Evolutionary conservation across 179 eudicot species (phyloP), one percentile per base, ranked within the genome.

Genomic region (Vitellaria paradoxa): DNA sequence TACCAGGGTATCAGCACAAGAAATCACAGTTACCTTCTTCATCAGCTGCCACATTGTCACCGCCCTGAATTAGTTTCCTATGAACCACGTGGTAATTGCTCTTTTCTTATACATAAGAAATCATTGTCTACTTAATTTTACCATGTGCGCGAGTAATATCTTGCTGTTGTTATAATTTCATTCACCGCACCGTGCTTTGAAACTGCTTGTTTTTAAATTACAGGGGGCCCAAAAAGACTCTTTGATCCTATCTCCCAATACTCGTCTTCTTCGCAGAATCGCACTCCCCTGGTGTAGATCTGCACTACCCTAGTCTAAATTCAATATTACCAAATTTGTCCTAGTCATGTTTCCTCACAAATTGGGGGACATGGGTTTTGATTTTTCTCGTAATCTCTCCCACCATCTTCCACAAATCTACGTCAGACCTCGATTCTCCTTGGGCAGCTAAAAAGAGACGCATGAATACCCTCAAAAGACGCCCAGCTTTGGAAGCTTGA

Each of bases 401-500:
- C 70, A 18, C 86, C 75, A 76, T 86, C 71, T n/a, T 84, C 82
- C 55, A 49, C 17, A 4, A 81, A 68, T 84, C 91, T 0, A 60
- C 46, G 65, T 74, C 83, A 15, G 68, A 75, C 56, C 76, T 82
- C 30, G 88, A 89, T 78, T 63, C 79, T 68, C 76, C 50, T 71
- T 73, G 77, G 79, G 76, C 79, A 45, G 80, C 78, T 55, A 86
- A 86, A 83, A 89, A 84, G 59, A 63, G 67, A 56, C 65, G 86
- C 77, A 84, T 89, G 88, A 83, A n/a, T n/a, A n/a, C n/a, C n/a
- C n/a, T 55, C n/a, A n/a, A n/a, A n/a, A n/a, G n/a, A n/a, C n/a
- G n/a, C 95, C 95, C 75, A 93, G 82, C 75, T 93, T 91, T 77
- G 88, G 80, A 45, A 91, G 70, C 84, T 93, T 4, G 42, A 37